A percentile compares a stretch with the other conserved stretches of the same genome.
Conservation (phyloP, 768 basidiomycete genomes). For the Auricularia cornea region DNA sequence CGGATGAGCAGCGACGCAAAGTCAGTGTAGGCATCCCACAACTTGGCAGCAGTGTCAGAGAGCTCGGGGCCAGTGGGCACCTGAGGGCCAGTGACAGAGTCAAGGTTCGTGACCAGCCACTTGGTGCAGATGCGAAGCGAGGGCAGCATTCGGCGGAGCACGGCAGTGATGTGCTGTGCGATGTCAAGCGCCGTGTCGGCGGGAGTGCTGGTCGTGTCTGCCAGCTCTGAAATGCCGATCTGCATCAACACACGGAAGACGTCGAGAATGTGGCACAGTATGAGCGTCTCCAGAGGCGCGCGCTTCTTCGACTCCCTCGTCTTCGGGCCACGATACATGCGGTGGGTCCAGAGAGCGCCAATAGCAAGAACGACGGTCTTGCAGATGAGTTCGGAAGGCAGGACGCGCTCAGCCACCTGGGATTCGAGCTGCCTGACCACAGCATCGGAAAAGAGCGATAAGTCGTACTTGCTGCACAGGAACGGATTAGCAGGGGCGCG, state of each 20-base stretch:
- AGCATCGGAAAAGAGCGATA: conserved; percentile 23
- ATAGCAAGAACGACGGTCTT: conserved; percentile 66
- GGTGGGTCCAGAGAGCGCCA: conserved; percentile 77
- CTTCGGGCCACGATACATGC: conserved; percentile 46
- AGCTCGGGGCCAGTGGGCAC: conserved; percentile 26
- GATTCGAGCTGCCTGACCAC: conserved; percentile 48
- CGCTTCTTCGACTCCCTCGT: conserved; percentile 23
- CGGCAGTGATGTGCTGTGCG: conserved; percentile 77
- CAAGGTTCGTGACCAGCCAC: conserved; percentile 73
- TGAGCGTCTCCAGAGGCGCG: conserved; percentile 50
- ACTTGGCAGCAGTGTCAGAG: conserved; percentile 35
- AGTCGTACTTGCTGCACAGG: conserved; percentile 36
- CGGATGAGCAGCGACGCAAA: conserved; percentile 54
- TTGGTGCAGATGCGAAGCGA: conserved; percentile 81
- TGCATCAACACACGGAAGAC: conserved; percentile 56
- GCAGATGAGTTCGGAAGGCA: conserved; percentile 69
- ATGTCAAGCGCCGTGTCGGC: conserved; percentile 50
- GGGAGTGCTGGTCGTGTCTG: conserved; percentile 31
- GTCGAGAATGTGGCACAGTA: conserved; percentile 59
- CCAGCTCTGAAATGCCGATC: conserved; percentile 55
- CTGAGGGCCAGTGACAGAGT: conserved; percentile 19
- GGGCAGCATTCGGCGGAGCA: conserved; percentile 77
- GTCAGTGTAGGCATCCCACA: conserved; percentile 66
- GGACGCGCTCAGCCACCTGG: conserved; percentile 57
- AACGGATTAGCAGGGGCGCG: conserved; percentile 31